These are phyloP conservation scores for Leishmania mexicana DNA, from an alignment of 208 protist species.

Conservation along the genomic window DNA sequence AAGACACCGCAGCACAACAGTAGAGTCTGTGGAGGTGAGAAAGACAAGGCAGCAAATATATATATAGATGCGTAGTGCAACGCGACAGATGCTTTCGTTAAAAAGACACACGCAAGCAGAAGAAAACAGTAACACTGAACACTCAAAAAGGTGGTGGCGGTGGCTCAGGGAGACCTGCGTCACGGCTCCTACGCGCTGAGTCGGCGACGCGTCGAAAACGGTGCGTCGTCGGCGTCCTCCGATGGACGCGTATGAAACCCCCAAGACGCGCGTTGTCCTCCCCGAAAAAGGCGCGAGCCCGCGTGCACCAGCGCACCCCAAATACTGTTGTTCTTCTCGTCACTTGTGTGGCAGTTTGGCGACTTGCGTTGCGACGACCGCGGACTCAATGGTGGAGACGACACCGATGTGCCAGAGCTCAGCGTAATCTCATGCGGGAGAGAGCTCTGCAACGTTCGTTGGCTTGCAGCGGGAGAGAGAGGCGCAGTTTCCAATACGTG, in stretches of 20 bases:
- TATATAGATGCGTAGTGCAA: neutral
- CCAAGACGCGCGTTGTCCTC: conserved; percentile 15
- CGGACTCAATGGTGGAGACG: neutral
- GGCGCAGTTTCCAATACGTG: neutral
- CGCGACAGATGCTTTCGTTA: neutral
- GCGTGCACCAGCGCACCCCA: conserved; percentile 53
- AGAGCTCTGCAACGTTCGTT: neutral
- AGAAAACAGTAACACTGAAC: neutral
- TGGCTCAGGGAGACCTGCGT: neutral
- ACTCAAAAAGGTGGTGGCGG: neutral
- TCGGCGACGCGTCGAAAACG: conserved; percentile 31
- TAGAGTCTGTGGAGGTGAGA: neutral
- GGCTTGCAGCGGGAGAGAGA: neutral
- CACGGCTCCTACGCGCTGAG: conserved; percentile 26
- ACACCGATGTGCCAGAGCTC: conserved; percentile 3
- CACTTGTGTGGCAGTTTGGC: conserved; percentile 13
- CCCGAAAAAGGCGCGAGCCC: conserved; percentile 41
- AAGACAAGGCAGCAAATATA: neutral
- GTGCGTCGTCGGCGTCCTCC: neutral
- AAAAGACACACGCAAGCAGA: neutral
- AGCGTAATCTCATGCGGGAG: neutral
- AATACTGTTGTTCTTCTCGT: conserved; percentile 27
- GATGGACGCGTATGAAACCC: neutral
- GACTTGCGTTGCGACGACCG: conserved; percentile 7
- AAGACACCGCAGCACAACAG: neutral